These are phyloP conservation scores for Trichoderma asperelloides DNA, from an alignment of 495 filamentous ascomycete genomes.

Conservation along the genomic window DNA sequence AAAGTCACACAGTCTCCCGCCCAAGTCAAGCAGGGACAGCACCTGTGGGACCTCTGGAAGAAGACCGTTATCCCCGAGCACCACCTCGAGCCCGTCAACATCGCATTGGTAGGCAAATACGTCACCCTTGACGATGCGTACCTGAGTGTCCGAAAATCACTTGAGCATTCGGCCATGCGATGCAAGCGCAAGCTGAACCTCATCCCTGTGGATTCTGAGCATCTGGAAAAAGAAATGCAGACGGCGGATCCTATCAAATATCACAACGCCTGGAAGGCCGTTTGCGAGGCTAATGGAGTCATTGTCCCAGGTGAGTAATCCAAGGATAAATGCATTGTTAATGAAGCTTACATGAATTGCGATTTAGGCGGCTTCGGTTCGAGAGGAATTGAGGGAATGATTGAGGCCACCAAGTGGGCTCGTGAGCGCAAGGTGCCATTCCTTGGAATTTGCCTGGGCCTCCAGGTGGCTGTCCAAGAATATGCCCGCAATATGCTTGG, in stretches of 20 bases:
- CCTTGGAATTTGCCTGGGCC: slow-evolving; percentile 87
- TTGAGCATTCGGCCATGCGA: slow-evolving; percentile 88
- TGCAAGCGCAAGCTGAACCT: slow-evolving; percentile 72
- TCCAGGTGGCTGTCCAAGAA: slow-evolving; percentile 92
- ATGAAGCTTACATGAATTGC: background rate
- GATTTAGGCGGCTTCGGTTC: slow-evolving; percentile 59
- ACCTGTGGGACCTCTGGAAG: slow-evolving; percentile 67
- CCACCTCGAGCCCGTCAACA: slow-evolving; percentile 62
- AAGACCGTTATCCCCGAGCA: slow-evolving; percentile 53
- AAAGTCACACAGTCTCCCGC: slow-evolving; percentile 33
- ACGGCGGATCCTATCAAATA: slow-evolving; percentile 57
- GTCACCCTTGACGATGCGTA: slow-evolving; percentile 59
- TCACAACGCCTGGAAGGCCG: slow-evolving; percentile 80
- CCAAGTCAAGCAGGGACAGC: slow-evolving; percentile 46
- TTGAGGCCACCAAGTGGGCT: slow-evolving; percentile 72
- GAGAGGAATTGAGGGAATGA: slow-evolving; percentile 82
- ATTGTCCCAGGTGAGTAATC: slow-evolving; percentile 11
- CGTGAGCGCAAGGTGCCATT: slow-evolving; percentile 72
- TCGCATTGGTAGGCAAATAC: slow-evolving; percentile 92
- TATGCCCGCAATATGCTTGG: slow-evolving; percentile 66
- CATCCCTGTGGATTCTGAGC: slow-evolving; percentile 72
- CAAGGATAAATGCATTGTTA: background rate
- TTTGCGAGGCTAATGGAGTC: slow-evolving; percentile 26
- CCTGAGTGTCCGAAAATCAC: slow-evolving; percentile 65
- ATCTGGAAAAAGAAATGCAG: slow-evolving; percentile 59